Base-by-base conservation (phyloP, 805 yeast genomes). In the Yarrowia bubula region DNA sequence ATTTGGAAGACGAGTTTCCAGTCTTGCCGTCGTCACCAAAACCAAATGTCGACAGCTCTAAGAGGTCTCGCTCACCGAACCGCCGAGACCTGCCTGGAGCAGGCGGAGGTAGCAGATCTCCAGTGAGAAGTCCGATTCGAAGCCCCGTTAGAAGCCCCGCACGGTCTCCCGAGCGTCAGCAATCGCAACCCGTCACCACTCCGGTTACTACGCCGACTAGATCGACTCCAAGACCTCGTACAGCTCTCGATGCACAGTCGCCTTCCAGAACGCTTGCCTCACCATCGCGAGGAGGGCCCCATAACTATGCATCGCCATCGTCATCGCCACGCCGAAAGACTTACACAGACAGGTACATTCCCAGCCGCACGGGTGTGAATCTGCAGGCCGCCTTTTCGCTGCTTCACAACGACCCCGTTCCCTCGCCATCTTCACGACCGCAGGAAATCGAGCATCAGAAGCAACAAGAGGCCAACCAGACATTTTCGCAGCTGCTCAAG, bases 311-410 rank as follows among this genome's bases (percentile, higher is more conserved):
- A 37, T 51, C 43, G 1, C 58, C 58, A 10, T 22, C 58, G 14
- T 51, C 58, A 1, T 51, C 58, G 9, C 58, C 58, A 4, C 35
- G 58, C 13, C n/a, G 58, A 18, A 43, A 37, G 18, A 42, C 84
- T 0, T 89, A 88, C 75, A 86, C 89, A 68, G 99, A 92, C 75
- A 79, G 98, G 65, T 91, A 86, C 74, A 90, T 95, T 32, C 99
- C 99, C 5, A 86, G 84, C 67, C 77, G 99, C 57, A 86, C 90
- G 1, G 97, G 96, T 0, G 83, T 91, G 31, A 96, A 91, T 71
- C 78, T 93, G 14, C 95, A 90, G 71, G 91, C 97, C 0, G 97
- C 97, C 8, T 88, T 86, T 74, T 83, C 86, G 66, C 76, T 86
- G 58, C 81, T 80, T 28, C 76, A 77, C 61, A 83, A 79, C 65